Percentiles rank a stretch among this genome's conserved stretches.
Conservation (phyloP, 306 rosid genomes). For the Inga oerstediana region DNA sequence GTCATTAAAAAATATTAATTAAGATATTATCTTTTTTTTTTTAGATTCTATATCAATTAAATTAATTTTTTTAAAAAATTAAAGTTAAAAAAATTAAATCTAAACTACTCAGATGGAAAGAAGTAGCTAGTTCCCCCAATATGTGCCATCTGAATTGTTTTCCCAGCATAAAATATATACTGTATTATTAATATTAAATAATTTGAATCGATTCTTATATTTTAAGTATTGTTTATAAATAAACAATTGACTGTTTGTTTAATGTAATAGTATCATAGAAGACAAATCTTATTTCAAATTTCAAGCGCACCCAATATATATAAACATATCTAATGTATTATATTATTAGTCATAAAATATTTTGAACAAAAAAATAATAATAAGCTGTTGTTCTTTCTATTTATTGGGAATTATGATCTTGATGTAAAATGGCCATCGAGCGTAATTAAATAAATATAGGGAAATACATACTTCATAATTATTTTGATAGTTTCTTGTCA, state of each 20-base stretch:
- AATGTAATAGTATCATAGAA: too few relatives aligned
- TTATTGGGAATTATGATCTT: background rate
- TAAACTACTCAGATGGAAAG: too few relatives aligned
- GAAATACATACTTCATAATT: background rate
- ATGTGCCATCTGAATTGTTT: slow-evolving; percentile 28
- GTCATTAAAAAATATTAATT: too few relatives aligned
- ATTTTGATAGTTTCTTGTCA: background rate
- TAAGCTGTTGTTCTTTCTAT: background rate
- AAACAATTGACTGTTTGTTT: too few relatives aligned
- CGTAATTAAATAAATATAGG: background rate
- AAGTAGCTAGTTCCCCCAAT: too few relatives aligned
- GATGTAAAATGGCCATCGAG: background rate
- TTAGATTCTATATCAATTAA: too few relatives aligned
- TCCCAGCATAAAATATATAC: background rate
- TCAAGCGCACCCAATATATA: background rate
- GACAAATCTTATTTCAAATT: background rate
- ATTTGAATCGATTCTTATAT: background rate
- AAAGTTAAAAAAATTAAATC: too few relatives aligned
- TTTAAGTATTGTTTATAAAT: too few relatives aligned
- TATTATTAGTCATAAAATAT: too few relatives aligned
- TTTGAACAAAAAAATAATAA: too few relatives aligned
- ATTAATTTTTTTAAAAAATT: too few relatives aligned
- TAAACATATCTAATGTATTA: too few relatives aligned
- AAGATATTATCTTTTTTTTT: background rate
- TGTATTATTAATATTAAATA: background rate